Percentiles rank a stretch among this genome's conserved stretches.
Evolutionary conservation across 768 basidiomycete species (phyloP).

Genomic region (Dioszegia hungarica): DNA sequence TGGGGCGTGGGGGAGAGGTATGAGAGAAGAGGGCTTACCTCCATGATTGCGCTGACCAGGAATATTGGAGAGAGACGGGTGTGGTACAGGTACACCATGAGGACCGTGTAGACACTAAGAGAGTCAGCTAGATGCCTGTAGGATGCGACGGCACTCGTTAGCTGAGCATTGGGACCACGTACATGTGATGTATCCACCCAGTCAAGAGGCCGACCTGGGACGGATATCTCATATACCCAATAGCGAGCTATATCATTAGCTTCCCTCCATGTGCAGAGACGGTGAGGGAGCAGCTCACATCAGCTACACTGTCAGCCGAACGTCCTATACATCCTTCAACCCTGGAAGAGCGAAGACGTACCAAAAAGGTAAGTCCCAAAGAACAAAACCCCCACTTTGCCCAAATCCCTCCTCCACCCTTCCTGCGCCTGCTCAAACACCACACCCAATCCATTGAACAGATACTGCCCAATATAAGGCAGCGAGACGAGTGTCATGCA

Average conservation of each 20-base stretch:
- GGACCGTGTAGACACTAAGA: constrained; percentile 49
- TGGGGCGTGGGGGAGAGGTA: too few relatives aligned
- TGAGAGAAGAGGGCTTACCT: constrained; percentile 37
- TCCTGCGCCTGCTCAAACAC: constrained; percentile 38
- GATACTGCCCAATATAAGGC: constrained; percentile 50
- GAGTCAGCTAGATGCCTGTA: not conserved
- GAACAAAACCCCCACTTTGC: constrained; percentile 43
- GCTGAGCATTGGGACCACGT: not conserved
- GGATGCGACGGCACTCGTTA: too few relatives aligned
- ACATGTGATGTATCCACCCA: constrained; percentile 58
- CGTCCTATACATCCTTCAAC: too few relatives aligned
- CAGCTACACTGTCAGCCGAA: not conserved
- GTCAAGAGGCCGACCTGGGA: constrained; percentile 55
- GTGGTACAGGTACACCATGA: constrained; percentile 51
- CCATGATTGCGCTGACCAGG: constrained; percentile 54
- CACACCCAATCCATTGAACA: constrained; percentile 32
- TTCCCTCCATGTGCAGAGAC: not conserved
- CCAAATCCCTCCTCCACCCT: constrained; percentile 33
- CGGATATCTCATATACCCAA: constrained; percentile 55
- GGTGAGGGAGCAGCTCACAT: too few relatives aligned
- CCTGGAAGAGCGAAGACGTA: constrained; percentile 11
- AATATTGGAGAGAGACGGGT: constrained; percentile 53
- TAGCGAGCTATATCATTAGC: constrained; percentile 38
- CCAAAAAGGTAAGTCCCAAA: constrained; percentile 56
- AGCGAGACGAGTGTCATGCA: constrained; percentile 52